Evolutionary conservation across 2,329 filamentous ascomycete genomes (phyloP), one percentile per base, ranked within the genome.

Genomic region (Nigrospora osmanthi): DNA sequence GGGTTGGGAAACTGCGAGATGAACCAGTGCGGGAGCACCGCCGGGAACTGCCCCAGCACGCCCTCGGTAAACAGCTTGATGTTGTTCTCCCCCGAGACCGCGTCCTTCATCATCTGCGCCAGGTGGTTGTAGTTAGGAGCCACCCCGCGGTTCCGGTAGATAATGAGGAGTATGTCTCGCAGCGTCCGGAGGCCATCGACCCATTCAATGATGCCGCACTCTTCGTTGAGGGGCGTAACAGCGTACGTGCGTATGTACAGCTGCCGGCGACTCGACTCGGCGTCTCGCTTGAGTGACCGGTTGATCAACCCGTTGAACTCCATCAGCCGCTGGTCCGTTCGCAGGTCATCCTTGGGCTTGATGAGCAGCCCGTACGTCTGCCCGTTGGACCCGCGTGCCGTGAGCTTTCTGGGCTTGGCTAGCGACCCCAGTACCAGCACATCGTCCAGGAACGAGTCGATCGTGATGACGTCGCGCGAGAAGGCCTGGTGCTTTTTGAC

Each of bases 301-400:
- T 98, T 98, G 70, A 98, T 97, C 80, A 97, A 93, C 38, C 85
- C 83, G 62, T 97, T 98, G 72, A 98, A 98, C 61, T 98, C 94
- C 90, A 98, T 98, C 16, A 98, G 81, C 42, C 93, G 88, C 63
- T 97, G 91, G 58, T 99, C 94, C 53, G 95, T 98, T 42, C 93
- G 85, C 19, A 99, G 77, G 62, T 99, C 94, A 61, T 98, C 93
- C 63, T 97, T 97, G 10, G 93, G 94, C 60, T 99, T 98, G 71
- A 95, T 94, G 45, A 99, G 76, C 9, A 98, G 78, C 52, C 88
- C 87, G 62, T 98, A 98, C 15, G 77, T 76, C 47, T 85, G 85
- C 9, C 94, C 93, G 64, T 99, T 89, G 0, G 87, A 91, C 1
- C 91, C 93, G 44, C 87, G 80, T 7, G 93, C 87, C 14, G 82